Evolutionary conservation across 257 asterid species (phyloP).

Genomic region (Thymus quinquecostatus): DNA sequence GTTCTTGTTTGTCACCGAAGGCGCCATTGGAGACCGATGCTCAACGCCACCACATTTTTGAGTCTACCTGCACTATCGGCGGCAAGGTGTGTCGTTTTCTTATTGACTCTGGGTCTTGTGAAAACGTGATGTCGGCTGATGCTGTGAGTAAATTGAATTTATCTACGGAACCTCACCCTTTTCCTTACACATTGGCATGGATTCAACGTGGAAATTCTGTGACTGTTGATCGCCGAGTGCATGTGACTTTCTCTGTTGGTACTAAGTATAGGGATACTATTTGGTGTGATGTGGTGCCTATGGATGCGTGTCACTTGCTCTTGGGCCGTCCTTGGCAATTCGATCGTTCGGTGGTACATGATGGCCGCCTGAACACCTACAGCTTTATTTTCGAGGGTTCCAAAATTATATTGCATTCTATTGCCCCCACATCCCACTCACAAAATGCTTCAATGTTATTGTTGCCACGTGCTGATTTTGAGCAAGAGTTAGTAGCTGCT

Average conservation of each 20-base stretch:
- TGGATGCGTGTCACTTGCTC: too few species aligned
- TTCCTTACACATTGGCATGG: slow-evolving; percentile 2
- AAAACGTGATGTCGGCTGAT: slow-evolving; percentile 3
- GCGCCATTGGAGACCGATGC: not conserved
- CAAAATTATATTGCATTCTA: not conserved
- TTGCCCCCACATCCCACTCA: too few species aligned
- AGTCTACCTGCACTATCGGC: not conserved
- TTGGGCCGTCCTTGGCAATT: not conserved
- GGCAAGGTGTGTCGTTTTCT: not conserved
- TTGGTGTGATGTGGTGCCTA: slow-evolving; percentile 20
- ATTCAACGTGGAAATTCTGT: slow-evolving; percentile 10
- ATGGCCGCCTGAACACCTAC: slow-evolving; percentile 3
- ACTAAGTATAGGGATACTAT: not conserved
- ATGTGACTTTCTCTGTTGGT: not conserved
- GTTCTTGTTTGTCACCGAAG: not conserved
- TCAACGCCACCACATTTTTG: not conserved
- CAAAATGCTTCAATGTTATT: too few species aligned
- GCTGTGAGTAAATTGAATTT: slow-evolving; percentile 5
- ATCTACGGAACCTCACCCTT: not conserved
- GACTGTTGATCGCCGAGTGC: not conserved
- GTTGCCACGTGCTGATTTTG: too few species aligned
- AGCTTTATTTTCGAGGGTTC: not conserved
- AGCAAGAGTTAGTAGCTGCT: too few species aligned
- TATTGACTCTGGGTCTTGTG: not conserved
- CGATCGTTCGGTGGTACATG: not conserved